Conservation (phyloP, 164 flowering plant species). For the Tetracentron sinense region DNA sequence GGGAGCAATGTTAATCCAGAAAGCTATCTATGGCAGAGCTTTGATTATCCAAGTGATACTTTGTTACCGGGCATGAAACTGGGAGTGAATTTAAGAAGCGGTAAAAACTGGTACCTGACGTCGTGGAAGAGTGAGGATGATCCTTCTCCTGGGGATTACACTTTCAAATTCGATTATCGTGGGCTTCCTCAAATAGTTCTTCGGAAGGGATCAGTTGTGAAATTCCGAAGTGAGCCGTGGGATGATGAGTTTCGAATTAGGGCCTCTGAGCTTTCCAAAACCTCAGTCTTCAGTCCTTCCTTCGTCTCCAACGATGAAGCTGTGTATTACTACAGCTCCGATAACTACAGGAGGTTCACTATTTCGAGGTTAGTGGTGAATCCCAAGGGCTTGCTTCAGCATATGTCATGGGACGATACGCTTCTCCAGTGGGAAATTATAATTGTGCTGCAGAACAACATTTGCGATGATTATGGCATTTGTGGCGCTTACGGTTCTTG, state of each 20-base stretch:
- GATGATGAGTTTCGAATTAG: constrained; percentile 26
- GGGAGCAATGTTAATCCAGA: constrained; percentile 1
- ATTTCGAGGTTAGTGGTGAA: constrained; percentile 11
- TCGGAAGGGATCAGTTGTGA: constrained; percentile 2
- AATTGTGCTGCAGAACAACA: constrained; percentile 1
- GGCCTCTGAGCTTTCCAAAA: constrained; percentile 1
- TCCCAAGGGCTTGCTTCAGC: constrained; percentile 3
- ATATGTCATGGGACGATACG: constrained; percentile 4
- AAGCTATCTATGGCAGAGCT: constrained; percentile 42
- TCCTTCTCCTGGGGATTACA: constrained; percentile 28
- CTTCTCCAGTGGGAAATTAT: constrained; percentile 4
- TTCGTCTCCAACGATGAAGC: constrained; percentile 14
- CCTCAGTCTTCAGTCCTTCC: background rate
- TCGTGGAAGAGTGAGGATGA: constrained; percentile 40
- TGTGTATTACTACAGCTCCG: constrained; percentile 19
- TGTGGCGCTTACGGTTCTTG: constrained; percentile 10
- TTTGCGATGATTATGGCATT: background rate
- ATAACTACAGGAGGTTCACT: constrained; percentile 1
- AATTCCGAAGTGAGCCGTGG: constrained; percentile 28
- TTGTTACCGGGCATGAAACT: constrained; percentile 37
- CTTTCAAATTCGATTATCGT: constrained; percentile 16
- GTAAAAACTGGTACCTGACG: constrained; percentile 16
- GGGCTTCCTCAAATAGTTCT: constrained; percentile 26
- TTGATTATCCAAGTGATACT: constrained; percentile 36
- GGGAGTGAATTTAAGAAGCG: constrained; percentile 25